A percentile compares a stretch with the other conserved stretches of the same genome.
Conservation (phyloP, 2,329 filamentous ascomycete species). For the Colletotrichum sp. region DNA sequence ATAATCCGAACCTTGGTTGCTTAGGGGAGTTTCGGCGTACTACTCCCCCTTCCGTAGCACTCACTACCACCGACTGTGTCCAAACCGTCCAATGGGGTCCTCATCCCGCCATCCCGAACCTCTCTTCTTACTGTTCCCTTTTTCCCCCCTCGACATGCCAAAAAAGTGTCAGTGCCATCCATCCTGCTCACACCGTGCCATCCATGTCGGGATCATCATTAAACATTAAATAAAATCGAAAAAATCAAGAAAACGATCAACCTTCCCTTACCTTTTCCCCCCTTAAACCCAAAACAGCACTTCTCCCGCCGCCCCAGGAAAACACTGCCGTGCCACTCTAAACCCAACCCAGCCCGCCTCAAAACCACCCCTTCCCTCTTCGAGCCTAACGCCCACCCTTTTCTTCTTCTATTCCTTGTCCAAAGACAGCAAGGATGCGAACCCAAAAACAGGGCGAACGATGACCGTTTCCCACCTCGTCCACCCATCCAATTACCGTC, state of each 20-base stretch:
- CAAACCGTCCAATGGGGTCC: not conserved
- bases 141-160: not conserved
- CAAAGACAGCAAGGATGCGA: not conserved
- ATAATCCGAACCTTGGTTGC: not conserved
- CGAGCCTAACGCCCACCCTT: not conserved
- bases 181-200: not conserved
- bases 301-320: not conserved
- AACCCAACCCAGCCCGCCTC: not conserved
- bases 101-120: not conserved
- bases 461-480: conserved; percentile 2
- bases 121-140: not conserved
- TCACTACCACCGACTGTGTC: not conserved
- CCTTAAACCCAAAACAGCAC: not conserved
- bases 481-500: conserved; percentile 3
- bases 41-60: not conserved
- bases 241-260: not conserved
- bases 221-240: not conserved
- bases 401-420: not conserved
- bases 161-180: not conserved
- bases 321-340: not conserved
- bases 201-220: not conserved
- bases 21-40: not conserved
- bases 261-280: not conserved
- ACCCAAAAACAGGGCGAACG: conserved; percentile 18
- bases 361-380: not conserved